Conservation (phyloP, 108 stramenopile genomes). For the Cyclotella cryptica region DNA sequence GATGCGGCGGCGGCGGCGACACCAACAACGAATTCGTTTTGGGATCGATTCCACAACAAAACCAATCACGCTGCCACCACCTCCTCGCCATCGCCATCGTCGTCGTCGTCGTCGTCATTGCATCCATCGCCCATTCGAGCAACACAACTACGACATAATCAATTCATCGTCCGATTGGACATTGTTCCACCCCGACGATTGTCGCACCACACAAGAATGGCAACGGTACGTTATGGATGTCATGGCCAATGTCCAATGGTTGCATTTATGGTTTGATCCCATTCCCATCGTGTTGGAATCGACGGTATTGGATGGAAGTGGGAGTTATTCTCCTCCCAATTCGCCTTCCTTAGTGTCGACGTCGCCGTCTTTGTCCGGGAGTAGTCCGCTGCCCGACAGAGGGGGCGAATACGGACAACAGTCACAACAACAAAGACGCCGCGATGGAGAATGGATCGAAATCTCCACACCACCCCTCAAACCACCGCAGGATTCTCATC, state of each 20-base stretch:
- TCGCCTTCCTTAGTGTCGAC: conserved; percentile 8
- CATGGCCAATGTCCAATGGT: conserved; percentile 63
- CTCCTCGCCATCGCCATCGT: not conserved
- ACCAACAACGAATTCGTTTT: not conserved
- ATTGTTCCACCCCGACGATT: conserved; percentile 9
- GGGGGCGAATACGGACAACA: too few species aligned
- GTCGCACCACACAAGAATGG: not conserved
- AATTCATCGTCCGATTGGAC: conserved; percentile 42
- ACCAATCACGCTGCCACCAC: too few species aligned
- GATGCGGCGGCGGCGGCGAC: too few species aligned
- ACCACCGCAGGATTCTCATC: conserved; percentile 49
- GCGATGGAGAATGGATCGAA: conserved; percentile 84
- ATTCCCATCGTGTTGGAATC: conserved; percentile 67
- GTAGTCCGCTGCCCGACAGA: too few species aligned
- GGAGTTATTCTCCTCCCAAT: conserved; percentile 7
- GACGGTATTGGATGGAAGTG: conserved; percentile 56
- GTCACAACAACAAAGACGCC: not conserved
- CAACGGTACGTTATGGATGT: conserved; percentile 63
- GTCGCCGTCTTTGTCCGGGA: conserved; percentile 21
- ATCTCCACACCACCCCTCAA: conserved; percentile 61
- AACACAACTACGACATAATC: conserved; percentile 31
- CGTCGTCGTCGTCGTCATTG: not conserved
- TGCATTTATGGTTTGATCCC: conserved; percentile 78
- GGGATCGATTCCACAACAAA: conserved; percentile 8
- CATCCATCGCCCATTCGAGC: conserved; percentile 25